Evolutionary conservation across 441 rosid species (phyloP).

Genomic region (Sinapis alba): DNA sequence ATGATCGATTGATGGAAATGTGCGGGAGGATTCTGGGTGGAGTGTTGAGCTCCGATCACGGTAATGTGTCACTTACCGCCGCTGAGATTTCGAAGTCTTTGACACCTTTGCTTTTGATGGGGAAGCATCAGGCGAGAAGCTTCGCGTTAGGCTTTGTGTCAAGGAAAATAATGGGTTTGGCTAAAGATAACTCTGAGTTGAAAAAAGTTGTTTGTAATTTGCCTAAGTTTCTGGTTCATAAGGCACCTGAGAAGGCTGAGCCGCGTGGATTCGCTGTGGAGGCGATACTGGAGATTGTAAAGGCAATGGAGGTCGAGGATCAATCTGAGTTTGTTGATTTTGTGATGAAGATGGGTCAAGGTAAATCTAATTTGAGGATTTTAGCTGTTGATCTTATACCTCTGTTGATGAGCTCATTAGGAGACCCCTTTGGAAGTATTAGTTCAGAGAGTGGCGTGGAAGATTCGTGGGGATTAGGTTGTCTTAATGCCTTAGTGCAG

Average conservation of each 20-base stretch:
- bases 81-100: slow-evolving; percentile 73
- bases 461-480: slow-evolving; percentile 59
- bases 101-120: slow-evolving; percentile 59
- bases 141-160: slow-evolving; percentile 67
- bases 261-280: slow-evolving; percentile 82
- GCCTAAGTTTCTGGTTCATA: slow-evolving; percentile 66
- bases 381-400: slow-evolving; percentile 81
- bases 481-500: slow-evolving; percentile 67
- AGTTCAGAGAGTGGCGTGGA: slow-evolving; percentile 36
- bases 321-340: slow-evolving; percentile 59
- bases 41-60: slow-evolving; percentile 65
- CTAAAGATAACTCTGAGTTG: slow-evolving; percentile 46
- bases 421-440: slow-evolving; percentile 49
- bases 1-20: slow-evolving; percentile 46
- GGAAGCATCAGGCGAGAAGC: slow-evolving; percentile 69
- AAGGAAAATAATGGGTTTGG: slow-evolving; percentile 43
- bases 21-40: slow-evolving; percentile 59
- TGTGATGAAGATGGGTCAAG: slow-evolving; percentile 68
- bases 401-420: slow-evolving; percentile 51
- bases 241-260: slow-evolving; percentile 95
- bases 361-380: slow-evolving; percentile 70
- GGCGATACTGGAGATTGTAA: slow-evolving; percentile 72
- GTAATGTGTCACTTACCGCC: slow-evolving; percentile 61
- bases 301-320: slow-evolving; percentile 54
- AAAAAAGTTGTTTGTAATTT: slow-evolving; percentile 62